phyloP scores from a whole-genome alignment of 2,329 filamentous ascomycete genomes.

The Sordariomycetes sp. region DNA sequence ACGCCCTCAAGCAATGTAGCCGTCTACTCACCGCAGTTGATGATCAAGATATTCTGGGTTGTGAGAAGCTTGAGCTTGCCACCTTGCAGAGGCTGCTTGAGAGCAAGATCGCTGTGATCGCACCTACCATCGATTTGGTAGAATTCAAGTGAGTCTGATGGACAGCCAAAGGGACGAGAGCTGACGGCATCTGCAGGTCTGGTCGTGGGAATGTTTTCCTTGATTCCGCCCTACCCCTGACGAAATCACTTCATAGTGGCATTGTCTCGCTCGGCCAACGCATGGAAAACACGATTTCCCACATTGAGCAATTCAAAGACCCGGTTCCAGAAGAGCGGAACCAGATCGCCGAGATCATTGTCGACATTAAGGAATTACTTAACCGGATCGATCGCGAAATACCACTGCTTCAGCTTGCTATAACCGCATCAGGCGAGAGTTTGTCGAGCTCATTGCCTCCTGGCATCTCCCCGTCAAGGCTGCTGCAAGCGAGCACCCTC shows the following conservation, averaged over 20 bases:
- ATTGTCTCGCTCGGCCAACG: constrained; percentile 73
- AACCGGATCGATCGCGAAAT: constrained; percentile 81
- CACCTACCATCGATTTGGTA: constrained; percentile 85
- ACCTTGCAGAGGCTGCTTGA: constrained; percentile 65
- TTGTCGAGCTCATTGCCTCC: constrained; percentile 71
- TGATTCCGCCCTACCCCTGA: constrained; percentile 75
- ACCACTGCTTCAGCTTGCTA: constrained; percentile 84
- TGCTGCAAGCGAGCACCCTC: constrained; percentile 88
- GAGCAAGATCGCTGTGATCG: constrained; percentile 80
- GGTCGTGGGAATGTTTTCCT: constrained; percentile 50
- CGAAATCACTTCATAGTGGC: constrained; percentile 73
- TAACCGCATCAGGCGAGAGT: constrained; percentile 85
- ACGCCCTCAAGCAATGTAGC: constrained; percentile 75
- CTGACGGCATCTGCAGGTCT: constrained; percentile 25
- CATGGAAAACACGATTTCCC: constrained; percentile 59
- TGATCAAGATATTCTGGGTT: constrained; percentile 56
- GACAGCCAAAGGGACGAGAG: neutral
- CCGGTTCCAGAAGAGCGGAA: constrained; percentile 21
- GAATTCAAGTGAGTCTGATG: constrained; percentile 63
- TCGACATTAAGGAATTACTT: constrained; percentile 67
- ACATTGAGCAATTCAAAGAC: constrained; percentile 47
- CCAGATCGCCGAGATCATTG: constrained; percentile 25
- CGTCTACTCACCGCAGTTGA: constrained; percentile 71
- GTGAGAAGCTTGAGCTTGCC: constrained; percentile 62
- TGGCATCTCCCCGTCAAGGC: constrained; percentile 78